Evolutionary conservation across 2,329 filamentous ascomycete species (phyloP).

Genomic region (Arthrinium phaeospermum): DNA sequence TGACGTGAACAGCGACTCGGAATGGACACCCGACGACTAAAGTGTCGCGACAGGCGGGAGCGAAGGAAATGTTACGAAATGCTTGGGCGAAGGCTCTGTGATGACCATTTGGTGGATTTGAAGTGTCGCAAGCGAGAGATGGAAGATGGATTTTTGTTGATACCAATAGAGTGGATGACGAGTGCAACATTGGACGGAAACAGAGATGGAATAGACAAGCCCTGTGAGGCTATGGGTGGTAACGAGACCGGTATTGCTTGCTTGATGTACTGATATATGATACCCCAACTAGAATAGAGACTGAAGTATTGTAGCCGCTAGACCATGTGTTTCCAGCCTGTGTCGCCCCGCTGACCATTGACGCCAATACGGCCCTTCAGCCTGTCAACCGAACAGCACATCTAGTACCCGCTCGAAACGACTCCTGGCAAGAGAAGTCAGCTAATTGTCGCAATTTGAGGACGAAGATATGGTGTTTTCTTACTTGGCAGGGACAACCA

Average conservation of each 20-base stretch:
- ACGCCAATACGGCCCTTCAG: neutral
- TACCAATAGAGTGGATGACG: neutral
- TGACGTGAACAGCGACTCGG: neutral
- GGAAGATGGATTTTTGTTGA: neutral
- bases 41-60: neutral
- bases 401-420: constrained; percentile 20
- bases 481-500: constrained; percentile 59
- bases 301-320: too few relatives aligned
- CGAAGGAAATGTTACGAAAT: neutral
- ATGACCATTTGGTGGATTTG: neutral
- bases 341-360: neutral
- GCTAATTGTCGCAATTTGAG: neutral
- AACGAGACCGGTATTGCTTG: neutral
- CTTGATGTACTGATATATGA: neutral
- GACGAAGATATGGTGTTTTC: constrained; percentile 33
- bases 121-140: neutral
- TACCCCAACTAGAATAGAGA: neutral
- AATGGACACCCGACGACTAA: constrained; percentile 5
- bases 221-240: neutral
- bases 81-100: neutral
- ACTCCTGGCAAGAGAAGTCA: constrained; percentile 15
- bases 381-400: constrained; percentile 8
- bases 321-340: too few relatives aligned
- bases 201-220: neutral
- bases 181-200: neutral